Conservation (phyloP, 495 filamentous ascomycete genomes). For the Niebla homalea region DNA sequence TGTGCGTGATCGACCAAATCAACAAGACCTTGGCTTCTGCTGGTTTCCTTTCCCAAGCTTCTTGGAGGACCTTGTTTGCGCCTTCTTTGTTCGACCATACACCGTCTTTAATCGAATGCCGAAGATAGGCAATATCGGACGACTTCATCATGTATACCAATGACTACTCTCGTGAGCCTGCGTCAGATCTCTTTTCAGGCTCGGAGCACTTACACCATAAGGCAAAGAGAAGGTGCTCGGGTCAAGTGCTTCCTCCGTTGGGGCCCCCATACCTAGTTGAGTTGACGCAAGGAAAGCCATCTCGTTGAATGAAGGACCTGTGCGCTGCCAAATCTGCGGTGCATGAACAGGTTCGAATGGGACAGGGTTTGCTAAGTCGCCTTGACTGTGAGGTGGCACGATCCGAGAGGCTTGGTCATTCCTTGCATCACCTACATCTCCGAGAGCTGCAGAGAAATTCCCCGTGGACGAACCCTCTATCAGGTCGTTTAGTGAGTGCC, state of each 20-base stretch:
- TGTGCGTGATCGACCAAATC: constrained; percentile 11
- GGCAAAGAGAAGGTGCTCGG: constrained; percentile 8
- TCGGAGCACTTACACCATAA: constrained; percentile 4
- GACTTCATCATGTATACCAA: constrained; percentile 14
- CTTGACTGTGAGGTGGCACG: background rate
- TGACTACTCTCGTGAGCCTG: constrained; percentile 1
- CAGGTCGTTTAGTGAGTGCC: constrained; percentile 7
- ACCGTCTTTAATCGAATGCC: constrained; percentile 4
- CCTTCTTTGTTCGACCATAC: constrained; percentile 14
- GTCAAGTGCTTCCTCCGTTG: background rate
- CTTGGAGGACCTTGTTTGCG: constrained; percentile 12
- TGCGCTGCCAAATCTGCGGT: constrained; percentile 6
- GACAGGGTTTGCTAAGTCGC: background rate
- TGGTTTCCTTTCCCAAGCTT: constrained; percentile 9
- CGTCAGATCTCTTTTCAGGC: no score
- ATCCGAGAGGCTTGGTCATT: background rate
- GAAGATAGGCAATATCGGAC: constrained; percentile 2
- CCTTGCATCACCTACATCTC: background rate
- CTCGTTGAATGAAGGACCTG: constrained; percentile 5
- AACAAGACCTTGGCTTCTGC: constrained; percentile 8
- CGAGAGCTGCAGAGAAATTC: background rate
- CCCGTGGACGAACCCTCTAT: background rate
- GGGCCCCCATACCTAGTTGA: background rate
- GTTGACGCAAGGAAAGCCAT: background rate
- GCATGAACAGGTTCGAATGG: background rate